Base-by-base conservation (phyloP, 768 basidiomycete species). In the Astraeus odoratus region DNA sequence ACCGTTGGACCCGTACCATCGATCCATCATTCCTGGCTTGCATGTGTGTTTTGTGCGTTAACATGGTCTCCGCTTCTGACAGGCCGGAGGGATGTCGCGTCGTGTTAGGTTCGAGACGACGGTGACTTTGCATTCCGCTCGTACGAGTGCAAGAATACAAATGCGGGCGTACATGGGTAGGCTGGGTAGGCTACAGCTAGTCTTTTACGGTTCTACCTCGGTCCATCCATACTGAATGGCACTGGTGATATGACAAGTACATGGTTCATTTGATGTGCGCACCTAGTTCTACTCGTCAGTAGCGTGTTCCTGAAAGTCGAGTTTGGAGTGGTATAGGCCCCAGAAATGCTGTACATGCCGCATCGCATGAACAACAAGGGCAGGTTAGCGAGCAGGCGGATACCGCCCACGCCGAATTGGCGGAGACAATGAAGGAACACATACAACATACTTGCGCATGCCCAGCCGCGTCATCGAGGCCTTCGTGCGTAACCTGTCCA, bases 1-100 rank as follows among this genome's bases (percentile, higher is more conserved):
- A 76, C 27, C 70, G 65, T 42, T 74, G 47, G 3, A 68, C 66
- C 25, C 67, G 57, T 35, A 68, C 66, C 66, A 76, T 71, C 8
- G 70, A 64, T 7, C 73, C 71, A 42, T 76, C 74, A 43, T 76
- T 74, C 4, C 72, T 74, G 5, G 74, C 67, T 34, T 71, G 68
- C 48, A 74, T 64, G 29, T 60, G 59, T n/a, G 70, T 40, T 43
- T 68, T 72, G 55, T 64, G 56, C 0, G 51, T 51, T 37, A 69
- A 69, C 16, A 8, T 15, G 13, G 5, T 24, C 23, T 10, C 12
- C 23, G 8, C 20, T 13, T n/a, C 23, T 7, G 5, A 8, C 23
- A 6, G 13, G 16, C 20, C 13, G 36, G 19, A 13, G 13, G 20
- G n/a, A n/a, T n/a, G n/a, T n/a, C n/a, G n/a, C n/a, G n/a, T n/a